Base-by-base conservation (phyloP, 257 asterid species). In the Agastache rugosa region DNA sequence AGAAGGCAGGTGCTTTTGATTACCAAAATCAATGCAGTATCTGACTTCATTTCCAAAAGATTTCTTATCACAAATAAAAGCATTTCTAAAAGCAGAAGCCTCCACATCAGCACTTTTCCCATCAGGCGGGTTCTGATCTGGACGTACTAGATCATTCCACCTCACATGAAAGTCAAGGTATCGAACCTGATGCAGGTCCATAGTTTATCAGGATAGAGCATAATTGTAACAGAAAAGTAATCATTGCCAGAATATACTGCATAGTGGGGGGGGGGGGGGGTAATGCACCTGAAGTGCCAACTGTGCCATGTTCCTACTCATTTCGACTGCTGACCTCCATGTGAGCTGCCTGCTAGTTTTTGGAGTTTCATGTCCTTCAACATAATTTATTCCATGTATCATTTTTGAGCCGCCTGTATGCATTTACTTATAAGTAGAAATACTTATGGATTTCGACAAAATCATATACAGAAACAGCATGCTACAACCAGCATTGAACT, bases 291-390 rank as follows among this genome's bases (percentile, higher is more conserved):
- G 97, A 70, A 90, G 95, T 55, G 95, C 96, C 70, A 90, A 91
- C 81, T 91, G 96, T 63, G 97, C 85, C 31, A 72, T 75, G 76
- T 86, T 93, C 87, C 82, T 83, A 81, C 96, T 84, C 88, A 84
- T 87, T 77, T 91, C 97, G 81, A 93, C 98, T 65, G 97, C 94
- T 63, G 96, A 88, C 76, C 88, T 88, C 97, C 97, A 93, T 78
- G 83, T 80, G 73, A 86, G 87, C 84, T 80, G 93, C 72, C 87
- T 88, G 82, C 84, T 93, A 84, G 80, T 85, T 84, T 82, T 89
- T 11, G 91, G 90, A 71, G 86, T 75, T 76, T 85, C 91, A 53
- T 77, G 58, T 68, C 87, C 91, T 78, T 89, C 96, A 65, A 65
- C 74, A 80, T 93, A 93, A 72, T 72, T 85, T 63, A 89, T 67